These are phyloP conservation scores for Diversispora eburnea DNA, from an alignment of 192 early-diverging fungal species.

Conservation along the genomic window DNA sequence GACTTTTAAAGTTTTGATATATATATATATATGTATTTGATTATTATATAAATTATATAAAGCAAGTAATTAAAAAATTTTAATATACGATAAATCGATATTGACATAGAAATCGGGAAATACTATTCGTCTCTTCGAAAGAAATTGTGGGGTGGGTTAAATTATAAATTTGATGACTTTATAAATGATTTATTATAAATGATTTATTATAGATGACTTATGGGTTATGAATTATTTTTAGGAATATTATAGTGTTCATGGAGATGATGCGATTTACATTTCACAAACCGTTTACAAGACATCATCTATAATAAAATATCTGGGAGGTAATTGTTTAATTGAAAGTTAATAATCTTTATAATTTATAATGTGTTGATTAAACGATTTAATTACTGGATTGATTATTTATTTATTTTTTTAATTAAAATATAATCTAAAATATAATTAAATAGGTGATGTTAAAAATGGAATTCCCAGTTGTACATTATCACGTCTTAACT, in stretches of 20 bases:
- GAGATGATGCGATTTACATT: conserved; percentile 82
- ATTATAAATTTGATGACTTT: not conserved
- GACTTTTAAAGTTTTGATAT: not conserved
- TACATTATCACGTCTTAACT: conserved; percentile 73
- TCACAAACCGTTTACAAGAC: conserved; percentile 89
- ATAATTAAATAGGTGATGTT: conserved; percentile 40
- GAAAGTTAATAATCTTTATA: not conserved
- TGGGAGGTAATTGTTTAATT: conserved; percentile 53
- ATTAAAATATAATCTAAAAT: conserved; percentile 15
- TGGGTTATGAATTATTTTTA: conserved; percentile 9
- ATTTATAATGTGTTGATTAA: not conserved
- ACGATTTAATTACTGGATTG: not conserved
- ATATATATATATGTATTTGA: not conserved
- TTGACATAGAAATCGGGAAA: conserved; percentile 46
- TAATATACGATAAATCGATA: conserved; percentile 8
- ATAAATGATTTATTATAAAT: not conserved
- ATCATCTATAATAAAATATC: conserved; percentile 84
- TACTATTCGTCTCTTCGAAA: conserved; percentile 70
- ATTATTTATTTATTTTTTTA: not conserved
- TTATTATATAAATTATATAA: conserved; percentile 7
- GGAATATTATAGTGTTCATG: conserved; percentile 88
- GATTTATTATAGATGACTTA: not conserved
- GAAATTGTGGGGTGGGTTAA: conserved; percentile 52
- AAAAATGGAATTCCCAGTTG: conserved; percentile 66
- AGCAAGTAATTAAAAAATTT: conserved; percentile 2